Base-by-base conservation (phyloP, 106 monocot species). In the Posidonia australis region DNA sequence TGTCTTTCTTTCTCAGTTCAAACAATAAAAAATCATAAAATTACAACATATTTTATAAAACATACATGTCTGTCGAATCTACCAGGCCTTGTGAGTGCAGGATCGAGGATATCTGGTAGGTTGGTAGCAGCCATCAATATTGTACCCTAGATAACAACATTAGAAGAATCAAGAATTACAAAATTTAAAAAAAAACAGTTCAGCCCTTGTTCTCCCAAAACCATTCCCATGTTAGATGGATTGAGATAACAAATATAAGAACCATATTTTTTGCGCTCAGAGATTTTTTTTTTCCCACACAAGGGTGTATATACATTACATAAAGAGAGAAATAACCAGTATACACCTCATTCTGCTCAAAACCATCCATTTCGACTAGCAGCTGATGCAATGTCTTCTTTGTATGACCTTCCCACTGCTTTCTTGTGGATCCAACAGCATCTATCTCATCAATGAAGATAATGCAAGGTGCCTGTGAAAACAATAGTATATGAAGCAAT, bases 361-460 rank as follows among this genome's bases (percentile, higher is more conserved):
- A 98, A n/a, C 96, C 96, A 79, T 98, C 96, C 96, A 98, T 90
- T 79, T 98, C 96, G 46, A 98, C 96, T 59, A 98, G 90, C 23
- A 98, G 80, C 46, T 98, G 96, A 79, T 98, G 90, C 67, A 98
- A 79, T 28, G 90, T 98, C 68, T 90, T 98, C 81, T 98, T 98
- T 13, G 94, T 83, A 71, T 96, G 94, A 13, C 94, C 94, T 80
- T 96, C 94, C 94, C 94, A 96, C 70, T 96, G 94, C 63, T 96
- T 96, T 76, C 94, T 84, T 47, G 94, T 96, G 43, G 90, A 96
- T 58, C 94, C 94, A 20, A 96, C 80, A 72, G 94, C 94, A 75
- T 96, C 94, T 77, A 96, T 96, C 76, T 96, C 94, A 79, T 96
- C 94, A 84, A 96, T 90, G 66, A 96, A 96, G 45, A 96, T 84